Conservation (phyloP, 768 basidiomycete genomes). For the Cystoderma amianthinum region DNA sequence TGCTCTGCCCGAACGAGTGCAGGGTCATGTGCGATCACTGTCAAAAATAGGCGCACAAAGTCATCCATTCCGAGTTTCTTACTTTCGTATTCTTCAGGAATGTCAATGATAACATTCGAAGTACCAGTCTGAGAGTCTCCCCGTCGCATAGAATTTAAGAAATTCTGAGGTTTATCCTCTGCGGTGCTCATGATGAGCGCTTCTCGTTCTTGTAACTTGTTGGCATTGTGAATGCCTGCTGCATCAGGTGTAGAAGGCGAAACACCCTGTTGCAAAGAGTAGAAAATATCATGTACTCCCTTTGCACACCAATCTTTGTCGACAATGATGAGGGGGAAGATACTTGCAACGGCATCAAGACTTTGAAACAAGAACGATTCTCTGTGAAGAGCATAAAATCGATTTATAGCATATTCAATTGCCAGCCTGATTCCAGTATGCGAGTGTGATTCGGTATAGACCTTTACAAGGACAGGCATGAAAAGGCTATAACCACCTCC, state of each 20-base stretch:
- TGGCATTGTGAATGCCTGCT: conserved; percentile 61
- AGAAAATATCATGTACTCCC: conserved; percentile 52
- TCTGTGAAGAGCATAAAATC: conserved; percentile 69
- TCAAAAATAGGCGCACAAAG: conserved; percentile 65
- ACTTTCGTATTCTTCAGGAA: conserved; percentile 57
- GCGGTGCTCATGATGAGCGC: conserved; percentile 62
- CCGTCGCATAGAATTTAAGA: conserved; percentile 47
- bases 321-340: conserved; percentile 40
- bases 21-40: conserved; percentile 73
- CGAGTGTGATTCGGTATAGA: conserved; percentile 54
- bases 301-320: conserved; percentile 47
- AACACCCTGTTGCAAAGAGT: conserved; percentile 41
- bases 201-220: conserved; percentile 61
- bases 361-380: conserved; percentile 73
- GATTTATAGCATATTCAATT: conserved; percentile 64
- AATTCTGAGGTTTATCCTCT: conserved; percentile 69
- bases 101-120: conserved; percentile 29
- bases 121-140: conserved; percentile 31
- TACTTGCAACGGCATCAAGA: conserved; percentile 52
- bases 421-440: conserved; percentile 55
- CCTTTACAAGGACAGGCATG: conserved; percentile 65
- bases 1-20: conserved; percentile 60
- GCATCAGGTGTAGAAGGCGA: conserved; percentile 40
- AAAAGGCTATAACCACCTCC: conserved; percentile 70
- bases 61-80: conserved; percentile 53